These are phyloP conservation scores for Fonsecaea pugnacius DNA, from an alignment of 2,329 filamentous ascomycete genomes.

Conservation along the genomic window DNA sequence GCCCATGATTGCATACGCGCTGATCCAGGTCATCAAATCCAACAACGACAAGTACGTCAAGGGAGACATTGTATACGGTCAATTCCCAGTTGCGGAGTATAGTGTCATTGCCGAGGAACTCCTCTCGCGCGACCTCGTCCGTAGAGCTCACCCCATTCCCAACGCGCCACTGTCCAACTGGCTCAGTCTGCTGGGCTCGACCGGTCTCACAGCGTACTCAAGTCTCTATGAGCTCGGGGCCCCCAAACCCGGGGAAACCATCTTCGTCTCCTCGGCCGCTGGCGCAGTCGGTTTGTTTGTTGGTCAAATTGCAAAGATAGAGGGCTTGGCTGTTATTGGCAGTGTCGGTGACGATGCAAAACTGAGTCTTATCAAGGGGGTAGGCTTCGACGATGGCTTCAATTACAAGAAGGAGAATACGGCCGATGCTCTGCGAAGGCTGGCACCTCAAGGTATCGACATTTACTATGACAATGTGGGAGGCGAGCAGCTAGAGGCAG, in stretches of 20 bases:
- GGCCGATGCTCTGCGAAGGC: conserved; percentile 66
- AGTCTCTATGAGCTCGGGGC: conserved; percentile 74
- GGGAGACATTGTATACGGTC: neutral
- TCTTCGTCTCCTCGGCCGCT: conserved; percentile 78
- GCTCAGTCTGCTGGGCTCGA: conserved; percentile 76
- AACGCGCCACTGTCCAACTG: conserved; percentile 45
- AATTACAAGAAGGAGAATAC: conserved; percentile 85
- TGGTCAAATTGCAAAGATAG: conserved; percentile 80
- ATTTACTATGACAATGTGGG: conserved; percentile 83
- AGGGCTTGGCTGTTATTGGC: conserved; percentile 79
- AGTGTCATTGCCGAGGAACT: neutral
- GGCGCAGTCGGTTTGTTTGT: conserved; percentile 83
- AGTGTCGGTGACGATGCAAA: conserved; percentile 82
- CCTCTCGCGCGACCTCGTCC: neutral
- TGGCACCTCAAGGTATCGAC: conserved; percentile 79
- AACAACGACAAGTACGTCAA: neutral
- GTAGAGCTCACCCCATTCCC: neutral
- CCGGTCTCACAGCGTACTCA: conserved; percentile 74
- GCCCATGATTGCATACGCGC: neutral
- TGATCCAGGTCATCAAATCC: neutral
- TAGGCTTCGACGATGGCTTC: conserved; percentile 74
- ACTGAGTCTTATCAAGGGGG: conserved; percentile 69
- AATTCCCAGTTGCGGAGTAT: neutral
- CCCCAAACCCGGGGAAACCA: conserved; percentile 76
- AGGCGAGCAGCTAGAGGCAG: conserved; percentile 62